Conservation (phyloP, 2,329 filamentous ascomycete genomes). For the Microdochium bolleyi region DNA sequence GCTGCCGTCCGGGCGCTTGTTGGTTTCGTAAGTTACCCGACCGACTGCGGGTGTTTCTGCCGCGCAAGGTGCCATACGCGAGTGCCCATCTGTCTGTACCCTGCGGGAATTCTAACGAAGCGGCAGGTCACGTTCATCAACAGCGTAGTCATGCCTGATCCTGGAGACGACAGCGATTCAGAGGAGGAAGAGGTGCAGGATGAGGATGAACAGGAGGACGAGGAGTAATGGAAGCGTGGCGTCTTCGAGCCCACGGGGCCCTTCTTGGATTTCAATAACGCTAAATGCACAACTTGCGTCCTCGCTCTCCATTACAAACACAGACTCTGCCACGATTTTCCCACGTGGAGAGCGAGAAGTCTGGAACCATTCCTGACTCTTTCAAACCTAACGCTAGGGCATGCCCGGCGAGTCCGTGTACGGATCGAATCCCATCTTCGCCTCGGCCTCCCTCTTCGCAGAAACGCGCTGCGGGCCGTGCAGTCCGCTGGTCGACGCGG, state of each 20-base stretch:
- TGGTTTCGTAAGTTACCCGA: conserved; percentile 62
- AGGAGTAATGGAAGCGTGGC: not conserved
- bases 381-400: too few species aligned
- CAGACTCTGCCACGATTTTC: too few species aligned
- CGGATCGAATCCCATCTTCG: conserved; percentile 47
- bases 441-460: conserved; percentile 36
- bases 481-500: conserved; percentile 42
- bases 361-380: too few species aligned
- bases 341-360: too few species aligned
- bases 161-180: conserved; percentile 28
- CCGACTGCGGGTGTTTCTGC: too few species aligned
- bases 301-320: too few species aligned
- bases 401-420: conserved; percentile 36
- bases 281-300: too few species aligned
- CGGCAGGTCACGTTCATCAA: conserved; percentile 63
- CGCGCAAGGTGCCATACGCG: too few species aligned
- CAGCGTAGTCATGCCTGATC: conserved; percentile 65
- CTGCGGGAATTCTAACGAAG: conserved; percentile 1
- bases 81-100: too few species aligned
- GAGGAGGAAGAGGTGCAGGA: conserved; percentile 20
- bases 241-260: too few species aligned
- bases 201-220: conserved; percentile 3
- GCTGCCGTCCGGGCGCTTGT: conserved; percentile 60
- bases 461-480: conserved; percentile 34
- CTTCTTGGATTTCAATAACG: too few species aligned